Evolutionary conservation across 2,329 filamentous ascomycete species (phyloP).

Genomic region (Trichothecium roseum): DNA sequence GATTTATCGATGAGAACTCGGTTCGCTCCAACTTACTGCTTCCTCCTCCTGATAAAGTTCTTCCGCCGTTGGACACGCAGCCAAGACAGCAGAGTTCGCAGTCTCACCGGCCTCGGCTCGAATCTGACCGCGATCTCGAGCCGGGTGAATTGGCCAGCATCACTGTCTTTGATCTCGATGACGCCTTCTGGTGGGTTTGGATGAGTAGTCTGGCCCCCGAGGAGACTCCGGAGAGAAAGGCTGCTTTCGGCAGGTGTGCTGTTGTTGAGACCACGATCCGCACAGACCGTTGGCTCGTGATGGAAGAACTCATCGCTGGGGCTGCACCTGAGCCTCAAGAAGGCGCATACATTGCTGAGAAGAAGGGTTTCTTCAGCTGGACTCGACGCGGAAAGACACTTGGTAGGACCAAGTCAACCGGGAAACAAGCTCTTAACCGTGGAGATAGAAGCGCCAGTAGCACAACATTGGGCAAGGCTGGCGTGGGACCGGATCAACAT

Average conservation of each 20-base stretch:
- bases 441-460: slow-evolving; percentile 29
- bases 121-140: slow-evolving; percentile 59
- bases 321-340: slow-evolving; percentile 76
- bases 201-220: slow-evolving; percentile 92
- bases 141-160: slow-evolving; percentile 94
- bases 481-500: slow-evolving; percentile 82
- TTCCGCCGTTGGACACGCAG: slow-evolving; percentile 72
- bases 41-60: slow-evolving; percentile 82
- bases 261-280: slow-evolving; percentile 80
- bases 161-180: slow-evolving; percentile 73
- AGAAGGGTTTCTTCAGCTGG: slow-evolving; percentile 89
- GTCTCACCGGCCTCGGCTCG: slow-evolving; percentile 66
- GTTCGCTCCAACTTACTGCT: slow-evolving; percentile 59
- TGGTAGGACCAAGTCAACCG: slow-evolving; percentile 59
- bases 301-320: slow-evolving; percentile 94
- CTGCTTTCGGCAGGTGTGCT: slow-evolving; percentile 87
- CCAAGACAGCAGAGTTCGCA: slow-evolving; percentile 74
- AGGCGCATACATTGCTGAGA: slow-evolving; percentile 86
- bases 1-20: slow-evolving; percentile 73
- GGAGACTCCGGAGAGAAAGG: slow-evolving; percentile 75
- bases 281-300: slow-evolving; percentile 78
- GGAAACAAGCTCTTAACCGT: slow-evolving; percentile 46
- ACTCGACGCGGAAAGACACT: slow-evolving; percentile 56
- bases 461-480: slow-evolving; percentile 60
- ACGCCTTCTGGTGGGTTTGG: slow-evolving; percentile 99